Percentiles rank a stretch among this genome's conserved stretches.
These are phyloP conservation scores for Stramenopiles sp. DNA, from an alignment of 352 stramenopile species.

Conservation along the genomic window DNA sequence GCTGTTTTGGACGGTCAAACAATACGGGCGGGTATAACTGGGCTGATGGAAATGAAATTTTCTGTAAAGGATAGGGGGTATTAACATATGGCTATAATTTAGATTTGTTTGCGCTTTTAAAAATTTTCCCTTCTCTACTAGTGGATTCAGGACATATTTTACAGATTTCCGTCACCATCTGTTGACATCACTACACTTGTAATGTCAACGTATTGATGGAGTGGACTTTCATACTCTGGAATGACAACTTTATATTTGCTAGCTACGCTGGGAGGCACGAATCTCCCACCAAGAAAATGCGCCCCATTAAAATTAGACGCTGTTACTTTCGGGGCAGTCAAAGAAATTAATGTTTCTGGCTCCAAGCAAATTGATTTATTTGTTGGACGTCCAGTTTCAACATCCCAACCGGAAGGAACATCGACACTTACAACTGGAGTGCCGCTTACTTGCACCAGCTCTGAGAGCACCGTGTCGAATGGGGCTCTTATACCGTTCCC, in stretches of 20 bases:
- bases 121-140: no score
- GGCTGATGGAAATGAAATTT: slow-evolving; percentile 42
- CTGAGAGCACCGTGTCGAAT: neutral
- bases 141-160: no score
- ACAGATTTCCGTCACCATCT: neutral
- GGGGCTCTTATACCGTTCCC: neutral
- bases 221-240: neutral
- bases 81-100: no score
- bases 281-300: neutral
- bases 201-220: neutral
- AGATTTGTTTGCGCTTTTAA: no score
- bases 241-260: neutral
- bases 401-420: neutral
- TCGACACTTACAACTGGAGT: neutral
- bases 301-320: neutral
- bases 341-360: neutral
- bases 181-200: neutral
- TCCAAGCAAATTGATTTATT: neutral
- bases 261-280: neutral
- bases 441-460: neutral
- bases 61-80: slow-evolving; percentile 40
- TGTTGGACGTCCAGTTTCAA: neutral
- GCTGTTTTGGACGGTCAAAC: neutral
- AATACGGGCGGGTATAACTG: slow-evolving; percentile 36
- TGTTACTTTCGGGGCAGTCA: neutral